Base-by-base conservation (phyloP, 768 basidiomycete genomes). In the Udeniomyces megalosporus region DNA sequence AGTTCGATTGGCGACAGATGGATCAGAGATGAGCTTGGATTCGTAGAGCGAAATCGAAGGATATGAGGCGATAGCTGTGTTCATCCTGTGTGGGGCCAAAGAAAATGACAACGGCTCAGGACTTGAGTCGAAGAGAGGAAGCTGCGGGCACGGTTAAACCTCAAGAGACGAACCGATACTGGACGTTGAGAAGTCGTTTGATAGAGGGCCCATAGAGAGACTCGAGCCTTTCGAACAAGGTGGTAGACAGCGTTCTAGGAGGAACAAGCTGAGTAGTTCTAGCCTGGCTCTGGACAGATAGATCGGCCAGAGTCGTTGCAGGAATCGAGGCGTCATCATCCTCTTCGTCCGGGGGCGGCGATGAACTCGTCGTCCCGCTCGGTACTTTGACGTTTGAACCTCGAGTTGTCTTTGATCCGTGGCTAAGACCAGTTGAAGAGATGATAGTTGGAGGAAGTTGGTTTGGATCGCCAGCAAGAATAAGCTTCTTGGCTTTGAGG, bases 371-470 rank as follows among this genome's bases (percentile, higher is more conserved):
- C n/a, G n/a, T n/a, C n/a, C n/a, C n/a, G n/a, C 5, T 50, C 49
- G 20, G 22, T 28, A 5, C 24, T 29, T 3, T 22, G 5, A 2
- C 24, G 15, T 3, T 8, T 49, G 5, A 29, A 4, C 26, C 31
- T 50, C 49, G 49, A 53, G 3, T 20, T n/a, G 51, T 73, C 38
- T 47, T 53, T 11, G 58, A 49, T 26, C 15, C 20, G 14, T 29
- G 59, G 15, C n/a, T 75, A 72, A 31, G 75, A 10, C 42, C 55
- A 26, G 55, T 75, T 62, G 81, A 75, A 8, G 80, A 68, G 31
- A 93, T 76, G 51, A 97, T 82, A 0, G 93, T 99, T 0, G 93
- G 93, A 0, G 91, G 91, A 3, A 99, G 78, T 76, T 97, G 53
- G 22, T 48, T 45, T 3, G 61, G 61, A 47, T 63, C 61, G 28